A percentile compares a stretch with the other conserved stretches of the same genome.
phyloP scores from a whole-genome alignment of 441 rosid genomes.

The Lepidium campestre region DNA sequence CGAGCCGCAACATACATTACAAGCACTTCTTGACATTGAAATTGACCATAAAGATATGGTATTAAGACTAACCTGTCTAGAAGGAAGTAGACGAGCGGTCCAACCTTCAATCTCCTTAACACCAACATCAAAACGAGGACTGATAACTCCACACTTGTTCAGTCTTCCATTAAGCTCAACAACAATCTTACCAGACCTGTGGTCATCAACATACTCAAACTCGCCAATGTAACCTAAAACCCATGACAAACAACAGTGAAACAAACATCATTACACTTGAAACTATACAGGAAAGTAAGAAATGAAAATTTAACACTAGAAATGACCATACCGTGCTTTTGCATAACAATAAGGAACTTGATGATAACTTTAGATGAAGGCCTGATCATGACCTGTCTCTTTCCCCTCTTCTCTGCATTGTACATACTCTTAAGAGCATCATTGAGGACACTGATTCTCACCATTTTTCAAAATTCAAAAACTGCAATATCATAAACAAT shows the following conservation, averaged over 20 bases:
- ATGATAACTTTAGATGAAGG: slow-evolving; percentile 60
- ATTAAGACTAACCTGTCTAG: slow-evolving; percentile 37
- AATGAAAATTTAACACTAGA: not conserved
- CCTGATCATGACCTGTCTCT: slow-evolving; percentile 66
- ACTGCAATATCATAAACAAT: not conserved
- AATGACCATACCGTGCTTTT: slow-evolving; percentile 39
- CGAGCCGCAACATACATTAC: not conserved
- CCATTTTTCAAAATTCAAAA: slow-evolving; percentile 29
- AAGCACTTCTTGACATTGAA: not conserved
- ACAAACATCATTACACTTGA: not conserved
- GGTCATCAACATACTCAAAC: slow-evolving; percentile 62
- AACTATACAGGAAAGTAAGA: not conserved
- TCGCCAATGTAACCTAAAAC: slow-evolving; percentile 51
- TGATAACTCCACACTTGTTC: slow-evolving; percentile 53
- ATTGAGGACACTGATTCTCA: slow-evolving; percentile 50
- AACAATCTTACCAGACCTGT: slow-evolving; percentile 57
- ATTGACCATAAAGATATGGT: not conserved
- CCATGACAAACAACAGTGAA: not conserved
- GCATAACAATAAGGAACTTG: slow-evolving; percentile 65
- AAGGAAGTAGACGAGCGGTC: slow-evolving; percentile 61
- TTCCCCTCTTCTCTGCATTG: slow-evolving; percentile 63
- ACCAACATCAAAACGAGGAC: slow-evolving; percentile 59
- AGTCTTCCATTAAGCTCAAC: slow-evolving; percentile 57
- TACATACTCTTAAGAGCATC: slow-evolving; percentile 64
- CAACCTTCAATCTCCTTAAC: slow-evolving; percentile 62